A percentile compares a stretch with the other conserved stretches of the same genome.
Conservation (phyloP, 768 basidiomycete species). For the Rhizopogon rudus region DNA sequence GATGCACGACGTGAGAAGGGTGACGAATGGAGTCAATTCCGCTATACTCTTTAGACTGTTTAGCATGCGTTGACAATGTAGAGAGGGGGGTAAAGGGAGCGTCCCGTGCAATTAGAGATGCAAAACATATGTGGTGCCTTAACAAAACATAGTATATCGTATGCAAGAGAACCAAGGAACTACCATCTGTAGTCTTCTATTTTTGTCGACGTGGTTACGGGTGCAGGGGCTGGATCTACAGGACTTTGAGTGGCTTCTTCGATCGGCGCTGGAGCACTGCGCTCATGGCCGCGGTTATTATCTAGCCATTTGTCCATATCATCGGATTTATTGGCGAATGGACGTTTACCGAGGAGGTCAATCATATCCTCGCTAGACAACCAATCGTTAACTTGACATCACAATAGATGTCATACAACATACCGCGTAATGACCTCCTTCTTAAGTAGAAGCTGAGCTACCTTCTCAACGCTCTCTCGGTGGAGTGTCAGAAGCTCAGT, state of each 20-base stretch:
- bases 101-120: conserved; percentile 25
- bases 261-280: conserved; percentile 61
- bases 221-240: conserved; percentile 39
- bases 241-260: conserved; percentile 41
- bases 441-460: conserved; percentile 84
- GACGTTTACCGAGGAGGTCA: conserved; percentile 72
- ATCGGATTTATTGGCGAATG: conserved; percentile 71
- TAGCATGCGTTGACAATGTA: conserved; percentile 44
- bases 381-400: conserved; percentile 3
- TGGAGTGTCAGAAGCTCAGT: conserved; percentile 75
- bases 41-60: conserved; percentile 44
- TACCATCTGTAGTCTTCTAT: conserved; percentile 25
- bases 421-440: conserved; percentile 95
- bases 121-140: conserved; percentile 6
- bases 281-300: conserved; percentile 55
- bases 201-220: conserved; percentile 41
- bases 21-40: conserved; percentile 74
- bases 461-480: conserved; percentile 86
- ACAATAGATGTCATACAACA: conserved; percentile 14
- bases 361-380: conserved; percentile 80
- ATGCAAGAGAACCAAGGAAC: neutral
- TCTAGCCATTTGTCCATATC: conserved; percentile 99
- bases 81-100: neutral
- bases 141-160: neutral
- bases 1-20: conserved; percentile 60